Evolutionary conservation across 2,329 filamentous ascomycete genomes (phyloP), one percentile per base, ranked within the genome.

Genomic region (Colletotrichum camelliae): DNA sequence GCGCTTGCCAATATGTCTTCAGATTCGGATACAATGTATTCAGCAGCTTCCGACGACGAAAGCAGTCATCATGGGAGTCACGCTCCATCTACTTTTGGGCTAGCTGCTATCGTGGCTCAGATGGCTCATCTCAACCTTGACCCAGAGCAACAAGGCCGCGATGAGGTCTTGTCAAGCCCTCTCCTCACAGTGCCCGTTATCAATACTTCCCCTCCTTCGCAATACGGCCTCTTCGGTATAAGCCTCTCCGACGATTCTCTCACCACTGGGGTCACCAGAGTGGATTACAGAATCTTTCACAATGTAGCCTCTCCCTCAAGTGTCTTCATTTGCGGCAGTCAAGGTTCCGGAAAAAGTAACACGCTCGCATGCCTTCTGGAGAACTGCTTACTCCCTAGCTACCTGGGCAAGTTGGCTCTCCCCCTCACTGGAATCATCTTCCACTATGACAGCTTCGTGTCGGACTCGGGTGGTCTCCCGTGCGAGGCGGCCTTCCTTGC

Each of bases 281-380:
- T 12, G n/a, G 24, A 55, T 4, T 8, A 60, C 4, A 80, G 87
- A 0, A 67, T 89, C 1, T 88, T 86, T 57, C 86, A 87, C 80
- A 89, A 90, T 67, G 83, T 89, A 4, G 79, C 86, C 0, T 82
- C 84, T 0, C 92, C 92, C 0, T 91, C 89, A 1, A 93, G 91
- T 18, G 85, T 87, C 5, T 93, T 93, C 81, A 90, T 93, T 37
- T 93, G 92, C 70, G 91, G 92, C 2, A 91, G 89, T 24, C 91
- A 93, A 75, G 91, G 92, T 2, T 91, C 89, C 0, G 92, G 92
- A 0, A 93, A 93, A 80, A 92, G 90, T 61, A 91, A 93, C 75
- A 92, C 90, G 0, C 83, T 93, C 1, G 89, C 89, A 1, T 91
- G 88, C 65, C 77, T 91, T 1, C 80, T 91, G 0, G 92, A 94